A percentile compares a stretch with the other conserved stretches of the same genome.
phyloP scores from a whole-genome alignment of 805 yeast genomes.

The Candida parachauliodes region DNA sequence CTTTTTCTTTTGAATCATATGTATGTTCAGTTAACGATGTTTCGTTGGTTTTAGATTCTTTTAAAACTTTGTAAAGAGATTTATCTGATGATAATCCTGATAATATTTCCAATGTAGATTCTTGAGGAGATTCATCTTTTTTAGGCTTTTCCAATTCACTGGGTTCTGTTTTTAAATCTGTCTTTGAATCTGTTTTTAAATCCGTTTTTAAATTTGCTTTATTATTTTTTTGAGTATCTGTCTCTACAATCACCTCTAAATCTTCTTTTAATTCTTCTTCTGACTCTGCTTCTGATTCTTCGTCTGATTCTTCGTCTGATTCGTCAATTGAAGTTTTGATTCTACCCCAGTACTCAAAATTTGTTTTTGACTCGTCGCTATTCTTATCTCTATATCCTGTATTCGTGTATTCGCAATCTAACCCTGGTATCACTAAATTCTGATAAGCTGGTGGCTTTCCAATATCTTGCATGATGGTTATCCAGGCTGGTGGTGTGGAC shows the following conservation, averaged over 20 bases:
- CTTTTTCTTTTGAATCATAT: conserved; percentile 11
- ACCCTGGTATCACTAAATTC: conserved; percentile 52
- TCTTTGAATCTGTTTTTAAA: conserved; percentile 39
- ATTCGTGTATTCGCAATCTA: conserved; percentile 34
- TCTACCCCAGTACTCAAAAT: conserved; percentile 31
- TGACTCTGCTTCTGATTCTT: conserved; percentile 52
- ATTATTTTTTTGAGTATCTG: conserved; percentile 54
- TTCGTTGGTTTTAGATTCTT: conserved; percentile 12
- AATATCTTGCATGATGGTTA: conserved; percentile 55
- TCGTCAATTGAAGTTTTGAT: conserved; percentile 27
- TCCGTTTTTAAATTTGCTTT: conserved; percentile 44
- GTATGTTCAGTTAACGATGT: conserved; percentile 9
- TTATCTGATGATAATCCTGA: neutral
- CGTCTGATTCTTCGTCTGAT: conserved; percentile 24
- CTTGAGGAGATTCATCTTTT: conserved; percentile 5
- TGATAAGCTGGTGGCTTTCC: conserved; percentile 89
- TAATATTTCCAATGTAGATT: conserved; percentile 5
- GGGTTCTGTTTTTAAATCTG: conserved; percentile 1
- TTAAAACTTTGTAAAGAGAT: conserved; percentile 19
- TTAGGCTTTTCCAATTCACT: neutral
- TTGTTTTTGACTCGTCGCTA: conserved; percentile 12
- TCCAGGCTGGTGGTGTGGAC: conserved; percentile 73
- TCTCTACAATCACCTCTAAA: conserved; percentile 36
- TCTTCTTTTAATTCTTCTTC: conserved; percentile 47
- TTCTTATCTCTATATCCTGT: conserved; percentile 26